Percentiles rank a stretch among this genome's conserved stretches.
Conservation (phyloP, 2,329 filamentous ascomycete genomes). For the Aspergillus floridensis region DNA sequence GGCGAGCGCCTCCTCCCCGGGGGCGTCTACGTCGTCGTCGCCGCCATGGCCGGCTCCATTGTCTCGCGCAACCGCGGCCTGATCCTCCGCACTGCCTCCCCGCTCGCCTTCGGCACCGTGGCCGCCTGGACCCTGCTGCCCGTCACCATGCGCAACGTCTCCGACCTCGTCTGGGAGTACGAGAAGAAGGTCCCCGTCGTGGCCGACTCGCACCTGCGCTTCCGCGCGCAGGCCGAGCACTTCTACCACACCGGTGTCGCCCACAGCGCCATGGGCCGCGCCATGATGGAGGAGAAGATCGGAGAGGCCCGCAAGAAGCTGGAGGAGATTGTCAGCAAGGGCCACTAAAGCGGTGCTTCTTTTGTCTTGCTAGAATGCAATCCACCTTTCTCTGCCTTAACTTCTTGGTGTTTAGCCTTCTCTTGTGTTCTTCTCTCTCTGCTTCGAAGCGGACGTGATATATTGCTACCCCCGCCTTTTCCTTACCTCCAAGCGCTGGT, state of each 20-base stretch:
- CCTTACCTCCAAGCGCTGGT: no score
- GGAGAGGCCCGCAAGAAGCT: constrained; percentile 70
- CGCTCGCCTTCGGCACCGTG: constrained; percentile 74
- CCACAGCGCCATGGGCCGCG: constrained; percentile 67
- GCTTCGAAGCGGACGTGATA: constrained; percentile 4
- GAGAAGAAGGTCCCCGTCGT: constrained; percentile 84
- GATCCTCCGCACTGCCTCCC: constrained; percentile 71
- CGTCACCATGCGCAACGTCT: constrained; percentile 84
- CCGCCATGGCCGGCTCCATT: constrained; percentile 93
- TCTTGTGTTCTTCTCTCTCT: constrained; percentile 7
- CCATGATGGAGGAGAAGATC: constrained; percentile 78
- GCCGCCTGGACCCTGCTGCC: constrained; percentile 84
- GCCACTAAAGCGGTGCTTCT: constrained; percentile 56
- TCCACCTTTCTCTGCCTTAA: not conserved
- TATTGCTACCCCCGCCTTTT: not conserved
- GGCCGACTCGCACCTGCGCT: constrained; percentile 73
- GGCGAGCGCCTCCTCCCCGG: constrained; percentile 89
- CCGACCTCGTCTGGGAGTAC: constrained; percentile 83
- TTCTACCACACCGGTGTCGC: constrained; percentile 71
- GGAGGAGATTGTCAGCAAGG: constrained; percentile 89
- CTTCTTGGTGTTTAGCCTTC: constrained; percentile 9
- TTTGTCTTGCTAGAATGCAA: not conserved
- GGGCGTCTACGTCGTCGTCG: constrained; percentile 85
- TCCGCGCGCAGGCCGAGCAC: constrained; percentile 66
- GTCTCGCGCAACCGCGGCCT: constrained; percentile 84